Percentiles rank a stretch among this genome's conserved stretches.
Evolutionary conservation across 2,329 filamentous ascomycete species (phyloP).

Genomic region (Aspergillus brasiliensis): DNA sequence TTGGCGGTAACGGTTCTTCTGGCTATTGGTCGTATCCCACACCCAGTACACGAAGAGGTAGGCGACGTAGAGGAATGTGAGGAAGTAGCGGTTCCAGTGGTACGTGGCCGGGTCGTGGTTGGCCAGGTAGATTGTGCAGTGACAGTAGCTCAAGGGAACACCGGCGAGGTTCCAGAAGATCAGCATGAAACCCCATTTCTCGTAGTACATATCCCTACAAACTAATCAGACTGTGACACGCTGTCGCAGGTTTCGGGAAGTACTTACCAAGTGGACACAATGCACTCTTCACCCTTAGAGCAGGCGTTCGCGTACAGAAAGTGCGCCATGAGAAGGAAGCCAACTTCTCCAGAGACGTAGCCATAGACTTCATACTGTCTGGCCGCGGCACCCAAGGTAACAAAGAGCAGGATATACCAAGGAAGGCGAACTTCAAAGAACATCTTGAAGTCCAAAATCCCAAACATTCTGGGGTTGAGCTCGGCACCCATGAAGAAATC

Average conservation of each 20-base stretch:
- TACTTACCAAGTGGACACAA: conserved; percentile 77
- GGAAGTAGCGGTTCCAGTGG: conserved; percentile 70
- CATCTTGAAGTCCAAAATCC: conserved; percentile 88
- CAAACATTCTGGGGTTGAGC: conserved; percentile 82
- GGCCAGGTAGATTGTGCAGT: conserved; percentile 87
- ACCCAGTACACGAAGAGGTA: conserved; percentile 87
- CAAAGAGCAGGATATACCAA: conserved; percentile 85
- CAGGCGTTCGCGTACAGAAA: conserved; percentile 92
- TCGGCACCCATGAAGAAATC: conserved; percentile 93
- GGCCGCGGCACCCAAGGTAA: conserved; percentile 73
- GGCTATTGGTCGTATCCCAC: conserved; percentile 89
- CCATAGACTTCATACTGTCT: conserved; percentile 84
- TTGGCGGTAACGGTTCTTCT: conserved; percentile 90
- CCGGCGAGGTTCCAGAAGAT: conserved; percentile 97
- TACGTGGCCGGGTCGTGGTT: conserved; percentile 79
- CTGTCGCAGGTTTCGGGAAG: too few species aligned
- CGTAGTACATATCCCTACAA: conserved; percentile 87
- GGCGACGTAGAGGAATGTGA: conserved; percentile 65
- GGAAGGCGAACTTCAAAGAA: conserved; percentile 92
- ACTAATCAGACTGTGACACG: conserved; percentile 14
- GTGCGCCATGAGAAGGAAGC: conserved; percentile 84
- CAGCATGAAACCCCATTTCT: conserved; percentile 97
- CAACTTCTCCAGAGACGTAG: conserved; percentile 81
- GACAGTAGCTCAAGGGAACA: conserved; percentile 88
- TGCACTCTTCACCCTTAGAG: conserved; percentile 88